Base-by-base conservation (phyloP, 2,329 filamentous ascomycete species). In the Phialophora verrucosa region DNA sequence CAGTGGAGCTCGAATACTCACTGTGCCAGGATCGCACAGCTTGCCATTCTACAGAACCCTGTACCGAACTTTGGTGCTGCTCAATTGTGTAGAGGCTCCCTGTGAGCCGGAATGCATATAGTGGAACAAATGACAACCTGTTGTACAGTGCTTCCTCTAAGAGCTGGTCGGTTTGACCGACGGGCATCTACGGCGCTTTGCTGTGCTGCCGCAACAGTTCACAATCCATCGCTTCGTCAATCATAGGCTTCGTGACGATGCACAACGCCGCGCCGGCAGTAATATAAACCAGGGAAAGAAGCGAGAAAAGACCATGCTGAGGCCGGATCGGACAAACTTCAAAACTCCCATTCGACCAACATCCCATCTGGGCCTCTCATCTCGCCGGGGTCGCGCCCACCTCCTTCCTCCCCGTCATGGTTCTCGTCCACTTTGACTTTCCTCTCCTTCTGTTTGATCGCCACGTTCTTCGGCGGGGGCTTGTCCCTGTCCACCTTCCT, bases 261-360 rank as follows among this genome's bases (percentile, higher is more conserved):
- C 4, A 53, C 20, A 53, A 12, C 20, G 49, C 23, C 12, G n/a
- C 11, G 23, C 49, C 20, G 8, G 53, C 53, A 23, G 53, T 55
- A 31, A 55, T 29, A 55, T 29, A n/a, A 44, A n/a, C 38, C 17
- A 44, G 17, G n/a, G 38, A 8, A 8, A 44, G 38, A n/a, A 4
- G 8, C 23, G 6, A 12, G 20, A 4, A 51, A 23, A 11, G 10
- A n/a, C n/a, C 8, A 20, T 25, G 20, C 25, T 20, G n/a, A 32
- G n/a, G 17, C 51, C 8, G 8, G 17, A 14, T 12, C 11, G 12
- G 1, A 35, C 53, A 29, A 12, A n/a, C 8, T 32, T 20, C 8
- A 73, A 53, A 69, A 69, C 38, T 68, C 70, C 71, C 71, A 73
- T 55, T 72, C 71, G 47, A 72, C 59, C 50, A 73, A 62, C 69